These are phyloP conservation scores for Mortierella sp. DNA, from an alignment of 371 early-diverging fungal genomes.

Conservation along the genomic window DNA sequence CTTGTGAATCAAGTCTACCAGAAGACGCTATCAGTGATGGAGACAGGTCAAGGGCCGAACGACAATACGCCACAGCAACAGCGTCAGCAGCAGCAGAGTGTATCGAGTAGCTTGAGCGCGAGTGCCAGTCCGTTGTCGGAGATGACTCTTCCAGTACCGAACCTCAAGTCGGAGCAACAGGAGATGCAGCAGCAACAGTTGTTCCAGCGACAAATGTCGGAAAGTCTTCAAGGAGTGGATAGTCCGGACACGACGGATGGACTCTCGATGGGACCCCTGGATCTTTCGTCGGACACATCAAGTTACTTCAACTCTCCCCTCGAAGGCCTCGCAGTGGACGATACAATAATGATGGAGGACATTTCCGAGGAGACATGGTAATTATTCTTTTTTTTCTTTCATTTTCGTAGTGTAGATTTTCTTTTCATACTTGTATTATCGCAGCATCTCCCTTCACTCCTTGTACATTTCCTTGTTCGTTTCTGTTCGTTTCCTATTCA, in stretches of 20 bases:
- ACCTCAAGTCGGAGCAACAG: conserved; percentile 28
- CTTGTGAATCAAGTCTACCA: conserved; percentile 55
- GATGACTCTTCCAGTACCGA: conserved; percentile 47
- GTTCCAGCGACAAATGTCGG: conserved; percentile 33
- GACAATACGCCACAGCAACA: conserved; percentile 3
- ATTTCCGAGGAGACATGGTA: conserved; percentile 50
- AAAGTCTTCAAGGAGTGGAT: conserved; percentile 17
- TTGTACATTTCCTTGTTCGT: not conserved
- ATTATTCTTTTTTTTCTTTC: not conserved
- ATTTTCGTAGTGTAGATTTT: not conserved
- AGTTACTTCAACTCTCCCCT: conserved; percentile 47
- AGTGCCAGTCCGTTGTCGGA: conserved; percentile 41
- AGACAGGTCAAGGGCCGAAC: conserved; percentile 17
- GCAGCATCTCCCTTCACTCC: not conserved
- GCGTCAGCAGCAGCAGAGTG: conserved; percentile 12
- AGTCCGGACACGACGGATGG: conserved; percentile 17
- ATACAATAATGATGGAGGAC: conserved; percentile 52
- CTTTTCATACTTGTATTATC: not conserved
- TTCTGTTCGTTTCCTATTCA: not conserved
- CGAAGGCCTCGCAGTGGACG: conserved; percentile 46
- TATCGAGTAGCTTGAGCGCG: conserved; percentile 7
- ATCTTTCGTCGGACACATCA: conserved; percentile 32
- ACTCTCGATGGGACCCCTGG: conserved; percentile 22
- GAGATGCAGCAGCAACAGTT: conserved; percentile 28
- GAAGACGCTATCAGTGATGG: conserved; percentile 49